phyloP scores from a whole-genome alignment of 257 asterid species.

The Eucommia ulmoides region DNA sequence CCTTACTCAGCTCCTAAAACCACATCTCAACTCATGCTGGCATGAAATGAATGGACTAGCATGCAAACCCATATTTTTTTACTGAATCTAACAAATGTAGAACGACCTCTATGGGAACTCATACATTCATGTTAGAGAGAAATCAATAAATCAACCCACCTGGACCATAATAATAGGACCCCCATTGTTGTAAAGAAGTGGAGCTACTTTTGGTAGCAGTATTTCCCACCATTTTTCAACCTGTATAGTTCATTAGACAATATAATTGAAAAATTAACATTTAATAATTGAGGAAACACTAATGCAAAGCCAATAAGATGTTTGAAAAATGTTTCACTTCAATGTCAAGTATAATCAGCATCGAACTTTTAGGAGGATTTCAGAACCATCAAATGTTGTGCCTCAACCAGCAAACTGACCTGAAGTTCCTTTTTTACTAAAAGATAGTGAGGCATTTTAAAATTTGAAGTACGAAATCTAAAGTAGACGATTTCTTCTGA shows the following conservation, averaged over 20 bases:
- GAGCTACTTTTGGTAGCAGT: slow-evolving; percentile 65
- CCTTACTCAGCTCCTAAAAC: neutral
- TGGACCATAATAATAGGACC: slow-evolving; percentile 93
- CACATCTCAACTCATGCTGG: neutral
- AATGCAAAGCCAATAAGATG: neutral
- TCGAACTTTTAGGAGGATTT: neutral
- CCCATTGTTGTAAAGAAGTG: slow-evolving; percentile 70
- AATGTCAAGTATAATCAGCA: neutral
- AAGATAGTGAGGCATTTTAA: neutral
- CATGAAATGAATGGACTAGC: neutral
- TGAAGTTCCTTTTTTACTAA: neutral
- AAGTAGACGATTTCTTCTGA: neutral
- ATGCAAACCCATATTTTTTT: no score
- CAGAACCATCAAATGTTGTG: neutral
- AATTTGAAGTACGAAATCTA: neutral
- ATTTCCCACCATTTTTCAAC: slow-evolving; percentile 84
- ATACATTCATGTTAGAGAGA: no score
- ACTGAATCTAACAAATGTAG: no score
- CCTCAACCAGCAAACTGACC: neutral
- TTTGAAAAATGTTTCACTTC: neutral
- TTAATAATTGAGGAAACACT: neutral
- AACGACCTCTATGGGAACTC: no score
- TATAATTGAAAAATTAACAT: neutral
- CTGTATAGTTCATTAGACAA: slow-evolving; percentile 26
- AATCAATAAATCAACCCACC: slow-evolving; percentile 26